phyloP scores from a whole-genome alignment of 1,284 basidiomycete species.

The Boletellus dicymbophilus region DNA sequence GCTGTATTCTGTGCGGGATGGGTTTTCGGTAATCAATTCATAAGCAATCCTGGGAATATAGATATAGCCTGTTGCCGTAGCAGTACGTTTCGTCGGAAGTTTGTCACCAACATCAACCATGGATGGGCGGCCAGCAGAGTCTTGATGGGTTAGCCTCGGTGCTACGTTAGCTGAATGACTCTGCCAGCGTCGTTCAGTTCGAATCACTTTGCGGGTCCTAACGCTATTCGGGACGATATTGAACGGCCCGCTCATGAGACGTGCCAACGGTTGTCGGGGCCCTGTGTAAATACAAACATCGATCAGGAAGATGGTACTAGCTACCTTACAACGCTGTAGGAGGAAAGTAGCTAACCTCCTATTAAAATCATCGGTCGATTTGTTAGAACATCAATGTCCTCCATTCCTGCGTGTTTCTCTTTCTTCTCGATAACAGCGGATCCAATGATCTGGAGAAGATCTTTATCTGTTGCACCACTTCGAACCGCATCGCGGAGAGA shows the following conservation, averaged over 20 bases:
- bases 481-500: constrained; percentile 80
- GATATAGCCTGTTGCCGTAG: constrained; percentile 81
- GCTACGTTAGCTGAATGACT: constrained; percentile 9
- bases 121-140: constrained; percentile 62
- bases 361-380: constrained; percentile 92
- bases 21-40: constrained; percentile 50
- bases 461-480: constrained; percentile 59
- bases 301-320: constrained; percentile 27
- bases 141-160: constrained; percentile 67
- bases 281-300: constrained; percentile 28
- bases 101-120: constrained; percentile 86
- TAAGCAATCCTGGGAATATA: constrained; percentile 68
- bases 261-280: constrained; percentile 5
- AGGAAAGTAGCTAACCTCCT: constrained; percentile 72
- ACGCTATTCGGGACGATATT: background rate
- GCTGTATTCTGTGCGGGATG: constrained; percentile 31
- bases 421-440: constrained; percentile 74
- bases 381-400: constrained; percentile 71
- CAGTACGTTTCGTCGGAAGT: constrained; percentile 61
- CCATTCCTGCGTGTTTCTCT: constrained; percentile 85
- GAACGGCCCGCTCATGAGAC: background rate
- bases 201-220: background rate
- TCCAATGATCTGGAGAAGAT: constrained; percentile 66
- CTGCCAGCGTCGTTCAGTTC: constrained; percentile 25
- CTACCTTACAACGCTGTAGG: constrained; percentile 18